Evolutionary conservation across 2,329 filamentous ascomycete genomes (phyloP), one percentile per base, ranked within the genome.

Genomic region (Akanthomyces lecanii): DNA sequence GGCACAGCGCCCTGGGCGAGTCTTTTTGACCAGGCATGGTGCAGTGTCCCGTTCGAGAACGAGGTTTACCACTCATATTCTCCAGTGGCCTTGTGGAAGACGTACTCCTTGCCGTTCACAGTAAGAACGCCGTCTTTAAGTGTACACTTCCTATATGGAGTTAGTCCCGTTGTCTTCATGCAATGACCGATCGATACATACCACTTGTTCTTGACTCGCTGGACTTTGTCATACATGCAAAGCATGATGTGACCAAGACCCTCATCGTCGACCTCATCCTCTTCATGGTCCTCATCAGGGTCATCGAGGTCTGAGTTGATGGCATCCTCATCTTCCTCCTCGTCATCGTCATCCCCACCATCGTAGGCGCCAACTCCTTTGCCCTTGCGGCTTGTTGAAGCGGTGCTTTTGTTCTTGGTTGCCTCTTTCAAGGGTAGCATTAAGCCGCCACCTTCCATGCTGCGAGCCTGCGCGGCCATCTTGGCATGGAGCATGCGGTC

Each of bases 221-320:
- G 94, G 11, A 99, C 95, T 81, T 99, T 99, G 81, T 99, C 95
- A 74, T 99, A 99, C 74, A 96, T 97, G 81, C 95, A 99, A 47
- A 99, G 87, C 91, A 99, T 98, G 73, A 96, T 93, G 69, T 96
- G 90, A 1, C 89, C 88, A 67, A 90, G 85, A 42, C 88, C 85
- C 50, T 96, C 93, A 65, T 96, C 92, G 16, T 92, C 91, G 57
- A 95, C 93, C 40, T 95, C 91, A 28, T 94, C 91, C 28, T 95
- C 92, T 36, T 90, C 88, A 21, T 86, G 78, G 12, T 91, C 88
- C 65, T 98, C 95, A 66, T 98, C 93, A 0, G 93, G 87, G 72
- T 99, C 95, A 73, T 99, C 95, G 4, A 99, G 86, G 71, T 99
- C 95, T 0, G 95, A 98, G 76, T 99, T 99, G 78, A 99, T 99